Evolutionary conservation across 192 early-diverging fungal species (phyloP), one percentile per base, ranked within the genome.

Genomic region (Dispira parvispora): DNA sequence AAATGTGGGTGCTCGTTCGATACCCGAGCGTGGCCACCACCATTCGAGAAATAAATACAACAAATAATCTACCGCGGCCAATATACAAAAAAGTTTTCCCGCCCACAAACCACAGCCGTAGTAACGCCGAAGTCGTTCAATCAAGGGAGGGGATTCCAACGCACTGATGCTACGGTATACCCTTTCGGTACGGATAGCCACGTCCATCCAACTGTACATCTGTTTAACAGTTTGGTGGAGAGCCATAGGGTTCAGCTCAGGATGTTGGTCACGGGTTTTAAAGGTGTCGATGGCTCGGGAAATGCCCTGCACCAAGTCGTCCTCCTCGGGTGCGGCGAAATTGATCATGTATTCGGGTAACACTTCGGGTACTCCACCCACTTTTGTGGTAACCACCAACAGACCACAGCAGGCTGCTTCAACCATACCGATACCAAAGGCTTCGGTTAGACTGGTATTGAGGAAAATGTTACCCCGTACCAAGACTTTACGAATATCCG

Each of bases 381-480:
- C 94, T 67, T 84, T 83, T 3, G 96, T 99, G 67, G 85, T 91
- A 8, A 99, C 96, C 10, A 99, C 96, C 13, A 96, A 71, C 43
- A 96, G 74, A 11, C 93, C 96, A 38, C 90, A 92, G 47, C 87
- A 88, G 8, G 93, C 96, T 8, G 96, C 96, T 74, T 99, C 96
- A 18, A 99, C 93, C 61, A 99, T 97, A 8, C 90, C 92, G 52
- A 96, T 99, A 67, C 96, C 96, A 66, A 99, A 99, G 8, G 96
- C 96, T 66, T 99, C 96, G 1, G 94, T 99, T 70, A 97, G 76
- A 46, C 90, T 92, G 27, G 96, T 96, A 67, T 99, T 99, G 27
- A 99, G 71, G 66, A 94, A 99, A 14, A 99, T 94, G 61, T 96
- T 84, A 13, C 96, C 96, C 56, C 91, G 84, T 12, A 89, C 82